Conservation (phyloP, 228 moss, liverwort and hornwort species). For the Sphagnum magellanicum region DNA sequence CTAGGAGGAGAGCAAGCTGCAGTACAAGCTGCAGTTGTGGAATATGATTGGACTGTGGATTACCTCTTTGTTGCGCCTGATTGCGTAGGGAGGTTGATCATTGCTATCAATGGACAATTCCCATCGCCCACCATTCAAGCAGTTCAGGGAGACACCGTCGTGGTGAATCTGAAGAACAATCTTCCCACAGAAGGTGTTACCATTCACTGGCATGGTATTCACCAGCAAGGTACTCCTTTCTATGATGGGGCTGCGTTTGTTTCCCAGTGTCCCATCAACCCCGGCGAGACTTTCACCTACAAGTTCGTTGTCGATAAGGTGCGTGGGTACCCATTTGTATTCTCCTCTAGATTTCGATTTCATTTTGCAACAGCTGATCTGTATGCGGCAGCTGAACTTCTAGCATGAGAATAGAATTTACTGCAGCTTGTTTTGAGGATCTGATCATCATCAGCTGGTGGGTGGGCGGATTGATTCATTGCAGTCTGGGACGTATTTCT, state of each 20-base stretch:
- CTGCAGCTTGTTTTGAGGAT: no score
- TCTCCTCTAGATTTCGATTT: no score
- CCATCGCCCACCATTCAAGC: slow-evolving; percentile 34
- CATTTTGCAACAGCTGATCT: no score
- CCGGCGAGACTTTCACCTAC: slow-evolving; percentile 67
- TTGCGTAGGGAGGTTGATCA: slow-evolving; percentile 27
- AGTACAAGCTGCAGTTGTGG: neutral
- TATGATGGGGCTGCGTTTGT: slow-evolving; percentile 55
- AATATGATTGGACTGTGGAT: slow-evolving; percentile 6
- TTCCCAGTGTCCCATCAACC: slow-evolving; percentile 71
- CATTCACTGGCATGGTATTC: slow-evolving; percentile 55
- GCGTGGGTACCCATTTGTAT: neutral
- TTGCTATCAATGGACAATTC: slow-evolving; percentile 32
- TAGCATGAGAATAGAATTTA: no score
- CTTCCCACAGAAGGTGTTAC: slow-evolving; percentile 38
- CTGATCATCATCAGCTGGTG: no score
- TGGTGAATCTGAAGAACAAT: slow-evolving; percentile 16
- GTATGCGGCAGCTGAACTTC: no score
- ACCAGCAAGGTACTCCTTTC: slow-evolving; percentile 60
- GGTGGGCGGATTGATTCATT: neutral
- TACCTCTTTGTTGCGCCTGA: slow-evolving; percentile 37
- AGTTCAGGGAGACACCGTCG: slow-evolving; percentile 14
- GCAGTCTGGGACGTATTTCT: slow-evolving; percentile 61
- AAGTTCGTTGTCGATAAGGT: slow-evolving; percentile 46
- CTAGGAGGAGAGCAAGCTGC: neutral